Evolutionary conservation across 2,329 filamentous ascomycete species (phyloP).

Genomic region (Apiospora saccharicola): DNA sequence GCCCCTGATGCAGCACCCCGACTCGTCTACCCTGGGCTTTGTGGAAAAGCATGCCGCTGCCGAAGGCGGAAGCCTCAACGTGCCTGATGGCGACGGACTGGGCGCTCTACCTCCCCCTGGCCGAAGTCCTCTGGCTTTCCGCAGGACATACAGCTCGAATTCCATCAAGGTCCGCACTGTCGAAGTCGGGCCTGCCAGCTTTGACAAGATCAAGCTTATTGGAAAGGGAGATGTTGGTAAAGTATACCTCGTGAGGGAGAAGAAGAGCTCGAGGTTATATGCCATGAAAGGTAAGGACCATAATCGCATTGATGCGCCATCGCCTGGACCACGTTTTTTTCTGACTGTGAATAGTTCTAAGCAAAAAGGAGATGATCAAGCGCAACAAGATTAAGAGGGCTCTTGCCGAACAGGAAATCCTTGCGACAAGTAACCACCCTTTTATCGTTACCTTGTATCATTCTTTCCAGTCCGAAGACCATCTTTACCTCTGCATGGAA

Average conservation of each 20-base stretch:
- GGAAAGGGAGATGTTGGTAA: slow-evolving; percentile 99
- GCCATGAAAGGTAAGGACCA: slow-evolving; percentile 89
- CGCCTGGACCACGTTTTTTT: slow-evolving; percentile 41
- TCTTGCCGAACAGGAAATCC: slow-evolving; percentile 94
- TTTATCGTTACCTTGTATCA: slow-evolving; percentile 99
- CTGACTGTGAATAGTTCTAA: slow-evolving; percentile 74
- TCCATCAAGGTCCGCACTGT: slow-evolving; percentile 98
- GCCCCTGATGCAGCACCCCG: slow-evolving; percentile 68
- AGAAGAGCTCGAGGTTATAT: slow-evolving; percentile 94
- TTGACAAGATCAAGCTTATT: slow-evolving; percentile 99
- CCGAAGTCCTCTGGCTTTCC: slow-evolving; percentile 77
- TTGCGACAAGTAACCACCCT: slow-evolving; percentile 97
- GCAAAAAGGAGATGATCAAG: slow-evolving; percentile 99
- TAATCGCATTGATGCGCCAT: neutral
- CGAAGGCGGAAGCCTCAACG: slow-evolving; percentile 47
- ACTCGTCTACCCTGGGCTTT: slow-evolving; percentile 54
- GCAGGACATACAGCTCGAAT: slow-evolving; percentile 97
- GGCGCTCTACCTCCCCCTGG: slow-evolving; percentile 71
- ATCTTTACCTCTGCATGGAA: slow-evolving; percentile 99
- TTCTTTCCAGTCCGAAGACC: slow-evolving; percentile 98
- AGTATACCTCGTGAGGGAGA: slow-evolving; percentile 96
- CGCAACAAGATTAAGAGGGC: slow-evolving; percentile 99
- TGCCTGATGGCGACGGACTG: slow-evolving; percentile 59
- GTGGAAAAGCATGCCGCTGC: slow-evolving; percentile 53
- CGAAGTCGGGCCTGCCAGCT: slow-evolving; percentile 92